Base-by-base conservation (phyloP, 1,139 yeast species). In the Suhomyces coccinellae region DNA sequence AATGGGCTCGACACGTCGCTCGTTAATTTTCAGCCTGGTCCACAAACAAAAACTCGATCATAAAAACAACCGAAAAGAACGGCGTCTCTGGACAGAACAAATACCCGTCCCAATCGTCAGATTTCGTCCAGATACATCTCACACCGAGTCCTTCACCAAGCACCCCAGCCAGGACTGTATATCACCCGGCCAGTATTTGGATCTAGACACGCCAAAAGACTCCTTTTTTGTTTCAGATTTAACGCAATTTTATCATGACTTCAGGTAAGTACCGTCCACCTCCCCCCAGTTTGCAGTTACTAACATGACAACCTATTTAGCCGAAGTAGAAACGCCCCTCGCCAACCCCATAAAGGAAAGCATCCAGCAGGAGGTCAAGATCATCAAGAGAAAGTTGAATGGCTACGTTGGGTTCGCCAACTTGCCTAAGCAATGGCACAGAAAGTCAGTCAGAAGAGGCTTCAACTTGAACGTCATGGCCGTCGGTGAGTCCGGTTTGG, bases 361-460 rank as follows among this genome's bases (percentile, higher is more conserved):
- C 35, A 44, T 52, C 42, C 61, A 60, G 40, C 71, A 62, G 46
- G 82, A 77, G 38, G 67, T 77, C 44, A 79, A 77, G 60, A 75
- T 89, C 49, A 82, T 89, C 58, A 85, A 86, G 58, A 84, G 95
- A 56, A 88, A 88, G 61, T 80, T 91, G 57, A 87, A 84, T 55
- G 95, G 96, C 6, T 91, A 86, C 65, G 99, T 95, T 48, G 99
- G 99, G 4, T 93, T 95, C 69, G 97, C 98, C 56, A 95, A 91
- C 69, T 78, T 95, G 61, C 99, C 99, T 48, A 93, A 91, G 66
- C 99, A 95, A 74, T 93, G 98, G 97, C 98, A 93, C 71, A 83
- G 97, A 69, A 90, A 88, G 67, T 85, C 96, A 6, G 84, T 91
- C 53, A 85, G 93, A 69, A 82, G 93, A 65, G 99, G 99, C n/a